Evolutionary conservation across 2,329 filamentous ascomycete genomes (phyloP).

Genomic region (Beauveria australis): DNA sequence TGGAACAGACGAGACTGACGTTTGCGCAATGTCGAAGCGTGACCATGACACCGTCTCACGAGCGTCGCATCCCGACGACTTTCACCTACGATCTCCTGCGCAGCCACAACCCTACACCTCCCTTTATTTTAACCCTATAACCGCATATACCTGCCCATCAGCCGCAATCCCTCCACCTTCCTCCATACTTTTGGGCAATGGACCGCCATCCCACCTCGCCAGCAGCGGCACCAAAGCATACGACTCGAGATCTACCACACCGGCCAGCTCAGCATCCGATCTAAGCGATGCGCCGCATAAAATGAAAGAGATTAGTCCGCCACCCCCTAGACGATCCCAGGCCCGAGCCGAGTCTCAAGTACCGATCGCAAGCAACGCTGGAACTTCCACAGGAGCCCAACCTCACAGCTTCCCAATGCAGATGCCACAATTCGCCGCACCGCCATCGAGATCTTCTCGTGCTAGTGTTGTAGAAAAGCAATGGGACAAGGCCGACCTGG

Average conservation of each 20-base stretch:
- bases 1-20: background rate
- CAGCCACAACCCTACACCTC: background rate
- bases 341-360: background rate
- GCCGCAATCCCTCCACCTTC: background rate
- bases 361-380: background rate
- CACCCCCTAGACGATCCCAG: constrained; percentile 18
- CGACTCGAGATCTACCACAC: background rate
- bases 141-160: background rate
- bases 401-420: background rate
- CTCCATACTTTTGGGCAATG: constrained; percentile 1
- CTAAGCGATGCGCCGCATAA: background rate
- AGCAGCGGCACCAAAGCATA: background rate
- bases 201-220: background rate
- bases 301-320: constrained; percentile 20
- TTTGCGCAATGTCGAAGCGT: constrained; percentile 5
- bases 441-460: constrained; percentile 4
- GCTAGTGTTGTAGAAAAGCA: background rate
- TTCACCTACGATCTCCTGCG: background rate
- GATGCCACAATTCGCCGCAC: constrained; percentile 10
- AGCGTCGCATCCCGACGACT: background rate
- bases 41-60: background rate
- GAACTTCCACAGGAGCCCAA: constrained; percentile 14
- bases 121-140: background rate
- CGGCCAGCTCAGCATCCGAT: background rate
- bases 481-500: background rate